A percentile compares a stretch with the other conserved stretches of the same genome.
phyloP scores from a whole-genome alignment of 192 early-diverging fungal genomes.

The Allomyces arbusculus region DNA sequence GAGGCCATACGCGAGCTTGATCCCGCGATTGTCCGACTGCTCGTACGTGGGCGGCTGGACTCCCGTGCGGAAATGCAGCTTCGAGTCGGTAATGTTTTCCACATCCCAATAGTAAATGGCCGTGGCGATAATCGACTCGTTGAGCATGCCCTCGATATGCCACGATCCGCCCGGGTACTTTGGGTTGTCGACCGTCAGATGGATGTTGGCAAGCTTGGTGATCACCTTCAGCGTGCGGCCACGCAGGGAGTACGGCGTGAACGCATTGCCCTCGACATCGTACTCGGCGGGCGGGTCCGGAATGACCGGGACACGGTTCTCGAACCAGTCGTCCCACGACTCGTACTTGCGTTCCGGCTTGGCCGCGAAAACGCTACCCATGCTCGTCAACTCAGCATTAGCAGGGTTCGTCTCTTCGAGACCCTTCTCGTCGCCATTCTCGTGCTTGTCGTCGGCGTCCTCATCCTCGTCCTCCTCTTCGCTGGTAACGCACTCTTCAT shows the following conservation, averaged over 20 bases:
- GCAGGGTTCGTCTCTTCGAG: too few relatives aligned
- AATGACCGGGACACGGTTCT: slow-evolving; percentile 3
- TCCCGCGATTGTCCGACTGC: slow-evolving; percentile 8
- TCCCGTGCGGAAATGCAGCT: slow-evolving; percentile 28
- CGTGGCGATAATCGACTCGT: slow-evolving; percentile 50
- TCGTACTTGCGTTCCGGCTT: too few relatives aligned
- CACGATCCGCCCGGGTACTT: slow-evolving; percentile 28
- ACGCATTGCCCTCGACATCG: background rate
- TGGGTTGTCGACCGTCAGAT: slow-evolving; percentile 42
- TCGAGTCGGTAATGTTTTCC: slow-evolving; percentile 43
- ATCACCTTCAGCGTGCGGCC: slow-evolving; percentile 34
- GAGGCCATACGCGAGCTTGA: slow-evolving; percentile 18
- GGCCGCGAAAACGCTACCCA: too few relatives aligned
- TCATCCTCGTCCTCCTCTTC: background rate
- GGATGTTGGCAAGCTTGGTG: slow-evolving; percentile 47
- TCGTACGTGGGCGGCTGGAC: slow-evolving; percentile 10
- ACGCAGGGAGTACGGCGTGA: slow-evolving; percentile 8
- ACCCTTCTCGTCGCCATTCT: too few relatives aligned
- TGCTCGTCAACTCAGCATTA: too few relatives aligned
- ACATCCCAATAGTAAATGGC: slow-evolving; percentile 53
- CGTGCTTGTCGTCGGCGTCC: background rate
- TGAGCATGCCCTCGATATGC: slow-evolving; percentile 52
- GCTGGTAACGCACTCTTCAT: background rate
- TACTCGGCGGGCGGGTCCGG: slow-evolving; percentile 5
- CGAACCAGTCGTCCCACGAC: slow-evolving; percentile 9